Base-by-base conservation (phyloP, 2,329 filamentous ascomycete genomes). In the Claviceps lovelessii region DNA sequence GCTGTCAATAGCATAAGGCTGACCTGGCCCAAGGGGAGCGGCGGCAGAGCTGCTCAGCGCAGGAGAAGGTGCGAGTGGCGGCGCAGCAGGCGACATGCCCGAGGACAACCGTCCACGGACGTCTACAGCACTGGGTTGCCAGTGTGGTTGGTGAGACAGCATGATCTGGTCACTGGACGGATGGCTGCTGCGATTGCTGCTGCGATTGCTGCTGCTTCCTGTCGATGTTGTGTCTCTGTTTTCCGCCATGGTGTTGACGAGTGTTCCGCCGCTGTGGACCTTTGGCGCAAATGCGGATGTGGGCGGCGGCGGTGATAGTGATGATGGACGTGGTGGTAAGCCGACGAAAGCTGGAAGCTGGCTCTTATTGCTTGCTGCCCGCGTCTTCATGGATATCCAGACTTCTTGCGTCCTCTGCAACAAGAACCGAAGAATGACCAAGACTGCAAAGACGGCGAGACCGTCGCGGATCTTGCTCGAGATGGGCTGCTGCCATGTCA, bases 31-130 rank as follows among this genome's bases (percentile, higher is more conserved):
- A 56, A 77, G 71, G 13, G 69, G 68, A 59, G 74, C 76, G 54
- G 70, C 63, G 46, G 66, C 65, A 51, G 68, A 65, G 55, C 72
- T 73, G 35, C 35, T 37, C 52, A 74, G 63, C 56, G 42, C 4
- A 23, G 71, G 69, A 8, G 76, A 73, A 11, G 76, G 72, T 47
- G 74, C 79, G 61, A 78, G 64, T 55, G 76, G 76, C 55, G 73
- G 72, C 48, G 76, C 72, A 51, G 70, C 35, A 37, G 10, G 74
- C 52, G 72, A 72, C 54, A 68, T 69, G 48, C 71, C 68, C 50
- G 68, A 64, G 57, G 70, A 63, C 57, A 70, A 56, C 44, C 63
- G 62, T 51, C 63, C 62, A 54, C 63, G 61, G 60, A 63, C 53
- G 23, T 58, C 59, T 63, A 61, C 62, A 60, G 56, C 60, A 37